phyloP scores from a whole-genome alignment of 495 filamentous ascomycete species.

The Acidomyces sp. region DNA sequence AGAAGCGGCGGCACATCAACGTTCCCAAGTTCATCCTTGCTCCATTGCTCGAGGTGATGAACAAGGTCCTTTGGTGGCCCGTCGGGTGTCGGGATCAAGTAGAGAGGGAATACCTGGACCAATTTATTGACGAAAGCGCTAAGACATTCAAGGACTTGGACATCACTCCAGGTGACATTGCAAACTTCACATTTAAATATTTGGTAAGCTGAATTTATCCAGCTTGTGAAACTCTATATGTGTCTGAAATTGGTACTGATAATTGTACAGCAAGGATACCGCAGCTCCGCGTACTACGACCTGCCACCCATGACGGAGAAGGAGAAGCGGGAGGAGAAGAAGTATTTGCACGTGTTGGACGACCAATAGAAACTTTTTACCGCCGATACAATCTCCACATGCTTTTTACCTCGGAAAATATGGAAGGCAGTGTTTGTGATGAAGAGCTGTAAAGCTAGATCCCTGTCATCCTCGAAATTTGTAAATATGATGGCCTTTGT shows the following conservation, averaged over 20 bases:
- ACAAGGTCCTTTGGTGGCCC: slow-evolving; percentile 78
- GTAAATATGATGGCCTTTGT: too few species aligned
- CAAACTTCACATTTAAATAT: slow-evolving; percentile 77
- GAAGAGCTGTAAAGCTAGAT: too few species aligned
- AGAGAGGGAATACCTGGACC: slow-evolving; percentile 88
- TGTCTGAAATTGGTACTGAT: neutral
- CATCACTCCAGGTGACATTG: slow-evolving; percentile 73
- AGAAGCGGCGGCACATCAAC: slow-evolving; percentile 82
- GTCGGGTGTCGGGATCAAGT: slow-evolving; percentile 72
- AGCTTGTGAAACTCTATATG: slow-evolving; percentile 3
- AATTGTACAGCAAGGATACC: slow-evolving; percentile 62
- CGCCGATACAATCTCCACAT: too few species aligned
- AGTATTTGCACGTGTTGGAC: slow-evolving; percentile 89
- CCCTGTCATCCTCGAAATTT: too few species aligned
- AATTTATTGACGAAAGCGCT: slow-evolving; percentile 75
- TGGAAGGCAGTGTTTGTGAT: too few species aligned
- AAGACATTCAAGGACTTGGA: slow-evolving; percentile 93
- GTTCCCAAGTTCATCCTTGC: slow-evolving; percentile 68
- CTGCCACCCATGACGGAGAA: slow-evolving; percentile 86
- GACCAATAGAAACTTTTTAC: slow-evolving; percentile 51
- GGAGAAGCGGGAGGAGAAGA: slow-evolving; percentile 87
- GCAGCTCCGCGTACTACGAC: slow-evolving; percentile 73
- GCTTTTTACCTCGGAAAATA: too few species aligned
- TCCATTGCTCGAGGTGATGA: slow-evolving; percentile 55
- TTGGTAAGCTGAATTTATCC: slow-evolving; percentile 46